Conservation (phyloP, 345 rosid genomes). For the Gossypium raimondii region DNA sequence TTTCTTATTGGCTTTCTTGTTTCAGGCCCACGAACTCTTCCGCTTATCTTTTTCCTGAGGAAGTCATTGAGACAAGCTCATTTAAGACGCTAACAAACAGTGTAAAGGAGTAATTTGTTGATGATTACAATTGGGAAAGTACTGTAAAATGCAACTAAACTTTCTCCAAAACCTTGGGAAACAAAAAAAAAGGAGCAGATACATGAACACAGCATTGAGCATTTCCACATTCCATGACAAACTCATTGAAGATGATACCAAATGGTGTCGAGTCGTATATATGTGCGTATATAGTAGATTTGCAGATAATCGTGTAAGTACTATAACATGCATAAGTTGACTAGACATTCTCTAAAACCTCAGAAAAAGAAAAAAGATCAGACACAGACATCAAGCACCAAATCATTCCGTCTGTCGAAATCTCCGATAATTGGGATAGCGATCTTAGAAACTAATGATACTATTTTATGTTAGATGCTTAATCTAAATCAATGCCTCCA, state of each 20-base stretch:
- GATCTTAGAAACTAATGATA: neutral
- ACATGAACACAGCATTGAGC: too few species aligned
- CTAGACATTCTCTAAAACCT: neutral
- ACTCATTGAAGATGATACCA: slow-evolving; percentile 1
- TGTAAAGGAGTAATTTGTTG: neutral
- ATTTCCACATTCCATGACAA: neutral
- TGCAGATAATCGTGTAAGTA: neutral
- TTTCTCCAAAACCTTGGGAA: neutral
- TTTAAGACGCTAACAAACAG: neutral
- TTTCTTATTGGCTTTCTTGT: slow-evolving; percentile 65
- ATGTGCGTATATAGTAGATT: neutral
- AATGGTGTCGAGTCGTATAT: neutral
- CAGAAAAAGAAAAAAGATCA: neutral
- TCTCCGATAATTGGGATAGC: neutral
- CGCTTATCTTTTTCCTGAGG: slow-evolving; percentile 69
- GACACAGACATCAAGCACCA: neutral
- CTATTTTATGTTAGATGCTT: neutral
- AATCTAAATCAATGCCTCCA: neutral
- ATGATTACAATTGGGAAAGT: neutral
- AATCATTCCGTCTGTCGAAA: neutral
- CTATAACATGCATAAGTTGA: neutral
- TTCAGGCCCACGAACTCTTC: slow-evolving; percentile 57
- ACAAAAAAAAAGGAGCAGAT: neutral
- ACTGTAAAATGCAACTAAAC: neutral
- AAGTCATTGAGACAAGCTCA: slow-evolving; percentile 12